Evolutionary conservation across 768 basidiomycete genomes (phyloP).

Genomic region (Boletus eberwhitei): DNA sequence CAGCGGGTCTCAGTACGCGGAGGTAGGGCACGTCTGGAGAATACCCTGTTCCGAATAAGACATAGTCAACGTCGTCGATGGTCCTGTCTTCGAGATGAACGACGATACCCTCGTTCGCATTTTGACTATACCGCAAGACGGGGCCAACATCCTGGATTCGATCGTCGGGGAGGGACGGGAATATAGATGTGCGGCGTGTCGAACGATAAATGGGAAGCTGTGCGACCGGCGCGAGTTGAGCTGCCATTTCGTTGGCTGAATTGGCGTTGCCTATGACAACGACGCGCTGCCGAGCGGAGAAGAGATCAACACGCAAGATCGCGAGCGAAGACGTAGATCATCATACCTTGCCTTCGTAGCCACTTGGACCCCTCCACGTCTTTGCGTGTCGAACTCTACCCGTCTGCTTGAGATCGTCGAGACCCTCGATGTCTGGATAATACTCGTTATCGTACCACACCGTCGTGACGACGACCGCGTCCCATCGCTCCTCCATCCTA

Average conservation of each 20-base stretch:
- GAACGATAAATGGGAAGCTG: constrained; percentile 45
- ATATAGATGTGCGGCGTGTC: constrained; percentile 41
- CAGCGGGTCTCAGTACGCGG: constrained; percentile 25
- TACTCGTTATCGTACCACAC: constrained; percentile 46
- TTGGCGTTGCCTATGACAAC: constrained; percentile 51
- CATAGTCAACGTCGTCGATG: constrained; percentile 40
- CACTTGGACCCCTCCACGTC: constrained; percentile 39
- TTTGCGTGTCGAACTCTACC: constrained; percentile 42
- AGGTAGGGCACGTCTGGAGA: constrained; percentile 41
- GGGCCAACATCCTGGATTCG: constrained; percentile 44
- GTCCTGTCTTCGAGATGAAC: constrained; percentile 36
- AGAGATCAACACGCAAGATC: background rate
- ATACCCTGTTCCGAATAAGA: constrained; percentile 49
- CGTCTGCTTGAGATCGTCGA: constrained; percentile 35
- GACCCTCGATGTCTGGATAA: constrained; percentile 43
- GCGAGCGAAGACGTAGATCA: background rate
- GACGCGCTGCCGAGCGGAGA: constrained; percentile 33
- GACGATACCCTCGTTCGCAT: constrained; percentile 26
- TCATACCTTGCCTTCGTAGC: constrained; percentile 34
- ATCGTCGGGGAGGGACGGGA: constrained; percentile 40
- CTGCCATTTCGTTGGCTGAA: constrained; percentile 51
- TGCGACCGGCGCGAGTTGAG: constrained; percentile 40
- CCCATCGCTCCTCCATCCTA: constrained; percentile 41
- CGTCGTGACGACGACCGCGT: constrained; percentile 45
- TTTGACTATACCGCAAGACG: constrained; percentile 33